Evolutionary conservation across 225 moss, liverwort and hornwort species (phyloP).

Genomic region (Bryum argenteum): DNA sequence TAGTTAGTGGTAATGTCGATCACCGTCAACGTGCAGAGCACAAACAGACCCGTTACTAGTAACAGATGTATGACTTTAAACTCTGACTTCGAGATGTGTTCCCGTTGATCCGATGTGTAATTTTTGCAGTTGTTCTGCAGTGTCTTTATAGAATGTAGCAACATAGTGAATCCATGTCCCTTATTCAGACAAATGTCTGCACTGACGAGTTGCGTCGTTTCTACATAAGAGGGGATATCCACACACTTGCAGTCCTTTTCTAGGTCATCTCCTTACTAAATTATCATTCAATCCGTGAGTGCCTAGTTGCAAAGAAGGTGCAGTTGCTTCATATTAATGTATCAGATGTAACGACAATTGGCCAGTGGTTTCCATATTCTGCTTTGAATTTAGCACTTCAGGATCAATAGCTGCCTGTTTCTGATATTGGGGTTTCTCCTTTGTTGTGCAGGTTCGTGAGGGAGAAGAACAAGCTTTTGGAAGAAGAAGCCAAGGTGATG

Average conservation of each 20-base stretch:
- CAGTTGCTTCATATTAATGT: not conserved
- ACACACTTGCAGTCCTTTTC: not conserved
- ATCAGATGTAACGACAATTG: not conserved
- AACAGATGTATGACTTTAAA: not conserved
- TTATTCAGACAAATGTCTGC: not conserved
- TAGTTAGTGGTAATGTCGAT: not conserved
- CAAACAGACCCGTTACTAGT: not conserved
- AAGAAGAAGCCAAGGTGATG: slow-evolving; percentile 88
- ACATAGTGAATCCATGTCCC: not conserved
- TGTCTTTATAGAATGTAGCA: not conserved
- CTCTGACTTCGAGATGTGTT: not conserved
- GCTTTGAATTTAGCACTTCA: not conserved
- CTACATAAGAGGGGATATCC: not conserved
- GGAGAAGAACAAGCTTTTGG: slow-evolving; percentile 65
- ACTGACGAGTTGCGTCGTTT: not conserved
- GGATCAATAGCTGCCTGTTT: not conserved
- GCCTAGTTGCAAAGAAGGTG: not conserved
- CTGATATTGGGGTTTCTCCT: not conserved
- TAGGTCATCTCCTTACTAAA: not conserved
- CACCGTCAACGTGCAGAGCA: not conserved
- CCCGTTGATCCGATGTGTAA: not conserved
- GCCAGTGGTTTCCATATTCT: not conserved
- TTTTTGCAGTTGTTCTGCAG: not conserved
- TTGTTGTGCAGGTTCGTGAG: slow-evolving; percentile 66
- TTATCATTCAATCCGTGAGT: not conserved